These are phyloP conservation scores for Russula sp. DNA, from an alignment of 768 basidiomycete genomes.

Conservation along the genomic window DNA sequence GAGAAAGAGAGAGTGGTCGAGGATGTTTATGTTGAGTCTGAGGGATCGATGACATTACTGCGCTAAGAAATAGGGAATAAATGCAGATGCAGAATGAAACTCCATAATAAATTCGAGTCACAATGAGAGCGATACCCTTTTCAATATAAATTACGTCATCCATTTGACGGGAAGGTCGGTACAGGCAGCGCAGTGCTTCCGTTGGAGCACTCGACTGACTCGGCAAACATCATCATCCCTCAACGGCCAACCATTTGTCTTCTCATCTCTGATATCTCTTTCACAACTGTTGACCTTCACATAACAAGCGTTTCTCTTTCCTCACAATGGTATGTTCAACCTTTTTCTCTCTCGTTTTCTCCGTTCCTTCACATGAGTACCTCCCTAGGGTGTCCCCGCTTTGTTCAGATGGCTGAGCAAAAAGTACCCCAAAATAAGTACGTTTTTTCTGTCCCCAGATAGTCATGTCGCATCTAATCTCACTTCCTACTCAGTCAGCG, in stretches of 20 bases:
- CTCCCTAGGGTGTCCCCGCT: constrained; percentile 85
- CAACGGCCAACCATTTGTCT: background rate
- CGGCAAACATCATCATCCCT: too few relatives aligned
- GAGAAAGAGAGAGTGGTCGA: background rate
- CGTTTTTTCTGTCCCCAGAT: constrained; percentile 28
- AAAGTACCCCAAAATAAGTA: constrained; percentile 97
- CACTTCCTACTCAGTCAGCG: constrained; percentile 43
- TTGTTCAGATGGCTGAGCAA: constrained; percentile 98
- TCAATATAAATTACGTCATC: background rate
- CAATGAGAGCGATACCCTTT: background rate
- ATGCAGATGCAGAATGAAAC: background rate
- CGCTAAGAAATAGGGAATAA: background rate
- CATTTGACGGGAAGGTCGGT: too few relatives aligned
- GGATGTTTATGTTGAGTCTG: background rate
- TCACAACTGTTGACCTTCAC: background rate
- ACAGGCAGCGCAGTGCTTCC: too few relatives aligned
- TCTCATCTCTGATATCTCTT: background rate
- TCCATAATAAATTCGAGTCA: constrained; percentile 1
- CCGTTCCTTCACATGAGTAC: background rate
- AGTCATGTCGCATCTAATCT: background rate
- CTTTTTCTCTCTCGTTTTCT: background rate
- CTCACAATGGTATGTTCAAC: constrained; percentile 7
- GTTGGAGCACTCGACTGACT: too few relatives aligned
- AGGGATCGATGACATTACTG: background rate
- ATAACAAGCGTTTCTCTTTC: background rate